Evolutionary conservation across 73 alveolate genomes (phyloP).

Genomic region (Breviolum minutum): DNA sequence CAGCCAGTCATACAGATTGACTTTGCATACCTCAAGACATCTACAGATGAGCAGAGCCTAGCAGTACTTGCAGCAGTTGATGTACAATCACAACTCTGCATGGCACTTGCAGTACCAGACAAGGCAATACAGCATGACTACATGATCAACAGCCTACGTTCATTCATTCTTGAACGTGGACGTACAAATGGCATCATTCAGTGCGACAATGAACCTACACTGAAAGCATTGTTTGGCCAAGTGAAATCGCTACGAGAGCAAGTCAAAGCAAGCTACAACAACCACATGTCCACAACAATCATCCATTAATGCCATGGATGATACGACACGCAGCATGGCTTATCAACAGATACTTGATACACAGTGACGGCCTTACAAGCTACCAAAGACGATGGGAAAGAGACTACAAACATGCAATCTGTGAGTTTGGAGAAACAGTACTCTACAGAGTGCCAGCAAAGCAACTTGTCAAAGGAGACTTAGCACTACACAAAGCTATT

Average conservation of each 20-base stretch:
- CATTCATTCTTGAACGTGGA: background rate
- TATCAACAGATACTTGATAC: too few relatives aligned
- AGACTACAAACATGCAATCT: background rate
- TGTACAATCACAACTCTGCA: background rate
- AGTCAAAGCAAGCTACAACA: background rate
- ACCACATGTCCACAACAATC: background rate
- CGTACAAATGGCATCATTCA: background rate
- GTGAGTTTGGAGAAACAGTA: background rate
- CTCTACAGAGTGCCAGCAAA: background rate
- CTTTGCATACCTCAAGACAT: background rate
- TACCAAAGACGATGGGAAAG: background rate
- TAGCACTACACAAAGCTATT: background rate
- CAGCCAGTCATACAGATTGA: constrained; percentile 28
- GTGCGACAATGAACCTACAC: background rate
- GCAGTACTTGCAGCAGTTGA: background rate
- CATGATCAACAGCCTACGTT: background rate
- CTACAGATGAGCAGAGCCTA: background rate
- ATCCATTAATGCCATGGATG: background rate
- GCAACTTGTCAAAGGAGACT: background rate
- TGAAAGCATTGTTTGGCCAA: background rate
- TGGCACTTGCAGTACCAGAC: constrained; percentile 8
- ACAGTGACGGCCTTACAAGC: background rate
- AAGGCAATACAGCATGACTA: background rate
- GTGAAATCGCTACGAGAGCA: background rate
- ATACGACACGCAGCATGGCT: too few relatives aligned